These are phyloP conservation scores for Oemleria cerasiformis DNA, from an alignment of 306 rosid genomes.

Conservation along the genomic window DNA sequence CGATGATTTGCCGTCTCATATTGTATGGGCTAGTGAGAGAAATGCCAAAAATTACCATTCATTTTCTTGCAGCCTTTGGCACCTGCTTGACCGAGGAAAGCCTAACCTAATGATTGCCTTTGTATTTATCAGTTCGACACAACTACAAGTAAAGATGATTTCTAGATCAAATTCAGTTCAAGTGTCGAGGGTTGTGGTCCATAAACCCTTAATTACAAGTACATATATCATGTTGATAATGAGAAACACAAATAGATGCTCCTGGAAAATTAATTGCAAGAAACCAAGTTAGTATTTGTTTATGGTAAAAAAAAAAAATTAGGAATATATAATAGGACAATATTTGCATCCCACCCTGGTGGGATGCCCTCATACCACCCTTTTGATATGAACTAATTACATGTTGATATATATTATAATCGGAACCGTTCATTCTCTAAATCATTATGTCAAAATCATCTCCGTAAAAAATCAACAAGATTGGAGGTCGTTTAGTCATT, in stretches of 20 bases:
- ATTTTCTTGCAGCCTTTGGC: slow-evolving; percentile 20
- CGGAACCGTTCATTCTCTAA: no score
- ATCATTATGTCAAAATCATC: no score
- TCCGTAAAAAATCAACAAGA: no score
- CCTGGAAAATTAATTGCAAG: neutral
- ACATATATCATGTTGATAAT: neutral
- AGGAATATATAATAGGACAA: neutral
- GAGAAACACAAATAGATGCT: neutral
- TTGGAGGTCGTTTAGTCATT: no score
- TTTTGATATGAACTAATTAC: no score
- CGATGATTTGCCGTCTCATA: neutral
- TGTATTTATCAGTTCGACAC: slow-evolving; percentile 1
- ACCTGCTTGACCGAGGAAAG: slow-evolving; percentile 8
- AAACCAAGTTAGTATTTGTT: neutral
- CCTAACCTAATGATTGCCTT: slow-evolving; percentile 16
- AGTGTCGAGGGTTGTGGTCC: slow-evolving; percentile 16
- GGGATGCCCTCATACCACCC: no score
- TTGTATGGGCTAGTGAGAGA: neutral
- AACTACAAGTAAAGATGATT: neutral
- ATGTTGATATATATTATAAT: no score
- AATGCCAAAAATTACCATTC: slow-evolving; percentile 27
- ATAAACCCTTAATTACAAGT: neutral
- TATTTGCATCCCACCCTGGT: no score
- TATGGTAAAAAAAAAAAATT: neutral
- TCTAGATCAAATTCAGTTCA: neutral